Evolutionary conservation across 2,329 filamentous ascomycete genomes (phyloP).

Genomic region (Aciculosporium take): DNA sequence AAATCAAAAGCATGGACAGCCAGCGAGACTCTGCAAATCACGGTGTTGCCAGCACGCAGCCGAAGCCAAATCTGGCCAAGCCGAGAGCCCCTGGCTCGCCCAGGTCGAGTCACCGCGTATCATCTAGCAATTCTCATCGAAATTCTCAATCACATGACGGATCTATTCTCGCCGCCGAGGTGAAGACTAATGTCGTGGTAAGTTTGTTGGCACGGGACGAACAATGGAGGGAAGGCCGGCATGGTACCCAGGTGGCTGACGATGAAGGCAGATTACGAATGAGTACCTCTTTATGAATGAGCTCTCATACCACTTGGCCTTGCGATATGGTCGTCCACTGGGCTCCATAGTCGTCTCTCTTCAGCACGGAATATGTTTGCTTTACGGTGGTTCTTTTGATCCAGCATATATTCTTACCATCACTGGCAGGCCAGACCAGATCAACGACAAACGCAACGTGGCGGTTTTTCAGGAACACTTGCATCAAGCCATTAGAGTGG

Average conservation of each 20-base stretch:
- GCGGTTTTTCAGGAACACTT: conserved; percentile 65
- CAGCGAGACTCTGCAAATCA: neutral
- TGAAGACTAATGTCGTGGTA: conserved; percentile 21
- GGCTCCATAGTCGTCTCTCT: conserved; percentile 61
- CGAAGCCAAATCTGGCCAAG: conserved; percentile 5
- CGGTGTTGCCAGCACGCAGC: neutral
- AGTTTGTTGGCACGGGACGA: neutral
- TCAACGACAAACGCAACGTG: conserved; percentile 68
- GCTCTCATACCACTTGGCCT: conserved; percentile 57
- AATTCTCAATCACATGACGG: conserved; percentile 1
- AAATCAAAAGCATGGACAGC: neutral
- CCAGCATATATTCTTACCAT: conserved; percentile 69
- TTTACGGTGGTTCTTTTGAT: conserved; percentile 61
- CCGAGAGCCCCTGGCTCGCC: conserved; percentile 1
- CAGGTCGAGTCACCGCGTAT: neutral
- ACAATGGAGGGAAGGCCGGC: neutral
- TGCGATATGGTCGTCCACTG: conserved; percentile 60
- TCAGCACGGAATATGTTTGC: conserved; percentile 60
- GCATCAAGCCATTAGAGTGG: conserved; percentile 53
- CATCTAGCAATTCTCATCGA: neutral
- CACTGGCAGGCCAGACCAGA: conserved; percentile 50
- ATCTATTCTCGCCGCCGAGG: conserved; percentile 6
- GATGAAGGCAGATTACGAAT: conserved; percentile 46
- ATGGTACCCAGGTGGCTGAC: neutral
- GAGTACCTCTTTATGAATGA: conserved; percentile 62